phyloP scores from a whole-genome alignment of 2,329 filamentous ascomycete species.

The Aspergillus phoenicis region DNA sequence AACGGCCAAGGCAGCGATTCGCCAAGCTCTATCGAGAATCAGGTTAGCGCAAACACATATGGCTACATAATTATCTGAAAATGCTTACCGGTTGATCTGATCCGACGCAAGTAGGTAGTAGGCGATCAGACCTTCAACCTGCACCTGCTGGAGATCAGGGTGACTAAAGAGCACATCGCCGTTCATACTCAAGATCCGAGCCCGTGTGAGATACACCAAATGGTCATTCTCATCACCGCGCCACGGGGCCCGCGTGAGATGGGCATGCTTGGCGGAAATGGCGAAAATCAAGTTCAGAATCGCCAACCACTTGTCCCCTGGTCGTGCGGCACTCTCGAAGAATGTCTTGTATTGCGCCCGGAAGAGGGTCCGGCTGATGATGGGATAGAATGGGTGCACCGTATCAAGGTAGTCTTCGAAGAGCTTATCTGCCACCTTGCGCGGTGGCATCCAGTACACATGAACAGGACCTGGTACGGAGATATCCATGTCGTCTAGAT shows the following conservation, averaged over 20 bases:
- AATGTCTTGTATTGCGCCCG: slow-evolving; percentile 44
- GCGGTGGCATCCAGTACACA: slow-evolving; percentile 45
- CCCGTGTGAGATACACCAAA: slow-evolving; percentile 47
- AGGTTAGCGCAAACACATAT: neutral
- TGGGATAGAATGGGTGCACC: slow-evolving; percentile 48
- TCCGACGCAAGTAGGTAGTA: slow-evolving; percentile 47
- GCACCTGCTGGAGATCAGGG: slow-evolving; percentile 50
- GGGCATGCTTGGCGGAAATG: slow-evolving; percentile 47
- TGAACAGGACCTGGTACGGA: slow-evolving; percentile 45
- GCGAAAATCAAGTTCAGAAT: slow-evolving; percentile 52
- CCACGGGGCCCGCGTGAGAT: slow-evolving; percentile 47
- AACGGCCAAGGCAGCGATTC: slow-evolving; percentile 45
- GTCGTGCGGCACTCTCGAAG: slow-evolving; percentile 37
- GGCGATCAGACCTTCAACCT: slow-evolving; percentile 47
- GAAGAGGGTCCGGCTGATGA: slow-evolving; percentile 47
- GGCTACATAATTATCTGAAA: neutral
- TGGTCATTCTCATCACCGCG: slow-evolving; percentile 46
- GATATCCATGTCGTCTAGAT: slow-evolving; percentile 49
- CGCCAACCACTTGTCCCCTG: slow-evolving; percentile 47
- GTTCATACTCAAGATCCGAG: slow-evolving; percentile 47
- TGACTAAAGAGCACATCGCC: slow-evolving; percentile 46
- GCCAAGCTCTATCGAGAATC: slow-evolving; percentile 41
- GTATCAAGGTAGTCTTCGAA: slow-evolving; percentile 47
- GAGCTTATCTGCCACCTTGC: slow-evolving; percentile 43
- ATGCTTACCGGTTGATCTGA: slow-evolving; percentile 48